phyloP scores from a whole-genome alignment of 352 stramenopile species.

The Phytophthora europaea region DNA sequence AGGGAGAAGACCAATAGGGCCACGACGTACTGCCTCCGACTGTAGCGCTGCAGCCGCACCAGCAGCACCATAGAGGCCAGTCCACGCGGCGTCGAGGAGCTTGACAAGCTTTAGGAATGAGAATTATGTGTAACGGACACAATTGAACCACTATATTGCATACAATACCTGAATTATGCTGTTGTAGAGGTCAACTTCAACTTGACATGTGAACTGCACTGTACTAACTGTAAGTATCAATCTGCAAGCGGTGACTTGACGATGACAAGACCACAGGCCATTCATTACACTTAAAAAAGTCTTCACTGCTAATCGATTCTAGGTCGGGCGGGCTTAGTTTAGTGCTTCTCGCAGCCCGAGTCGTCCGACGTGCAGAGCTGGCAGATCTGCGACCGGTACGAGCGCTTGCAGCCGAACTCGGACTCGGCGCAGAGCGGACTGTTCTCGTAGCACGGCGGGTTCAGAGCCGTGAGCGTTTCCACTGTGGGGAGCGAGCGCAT shows the following conservation, averaged over 20 bases:
- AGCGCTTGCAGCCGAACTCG: constrained; percentile 66
- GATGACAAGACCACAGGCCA: constrained; percentile 35
- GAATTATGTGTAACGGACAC: neutral
- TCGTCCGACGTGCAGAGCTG: constrained; percentile 52
- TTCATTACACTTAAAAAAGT: constrained; percentile 29
- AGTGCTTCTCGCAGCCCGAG: constrained; percentile 46
- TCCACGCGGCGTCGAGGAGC: constrained; percentile 17
- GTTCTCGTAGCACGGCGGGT: constrained; percentile 74
- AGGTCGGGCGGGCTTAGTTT: constrained; percentile 1
- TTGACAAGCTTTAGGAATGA: constrained; percentile 5
- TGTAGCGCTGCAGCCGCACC: constrained; percentile 45
- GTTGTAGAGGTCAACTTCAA: constrained; percentile 26
- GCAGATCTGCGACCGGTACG: constrained; percentile 72
- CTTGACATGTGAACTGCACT: neutral
- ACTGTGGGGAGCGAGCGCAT: constrained; percentile 60
- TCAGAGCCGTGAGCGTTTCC: constrained; percentile 41
- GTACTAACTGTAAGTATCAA: neutral
- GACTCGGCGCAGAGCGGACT: constrained; percentile 56
- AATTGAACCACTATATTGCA: neutral
- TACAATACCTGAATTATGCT: neutral
- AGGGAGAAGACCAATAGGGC: constrained; percentile 23
- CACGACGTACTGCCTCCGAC: constrained; percentile 33
- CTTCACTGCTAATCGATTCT: constrained; percentile 29
- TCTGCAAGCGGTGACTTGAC: constrained; percentile 5
- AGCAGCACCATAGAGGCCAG: constrained; percentile 36